phyloP scores from a whole-genome alignment of 202 grass and related monocot genomes.

The Saccharum hybrid region DNA sequence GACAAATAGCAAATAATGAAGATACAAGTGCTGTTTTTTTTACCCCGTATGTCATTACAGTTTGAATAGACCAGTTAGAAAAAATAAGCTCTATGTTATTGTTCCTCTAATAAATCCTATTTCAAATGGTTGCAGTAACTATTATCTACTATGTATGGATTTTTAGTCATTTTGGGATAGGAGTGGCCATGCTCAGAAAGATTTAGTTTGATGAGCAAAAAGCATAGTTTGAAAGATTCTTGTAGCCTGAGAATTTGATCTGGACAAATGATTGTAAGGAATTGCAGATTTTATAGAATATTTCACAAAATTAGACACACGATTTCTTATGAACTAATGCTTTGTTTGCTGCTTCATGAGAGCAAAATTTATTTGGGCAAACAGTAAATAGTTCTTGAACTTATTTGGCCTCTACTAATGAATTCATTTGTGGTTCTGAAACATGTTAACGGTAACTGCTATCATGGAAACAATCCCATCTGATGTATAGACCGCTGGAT shows the following conservation, averaged over 20 bases:
- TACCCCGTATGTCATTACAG: not conserved
- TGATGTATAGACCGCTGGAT: not conserved
- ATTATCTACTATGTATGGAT: not conserved
- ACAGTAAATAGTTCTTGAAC: not conserved
- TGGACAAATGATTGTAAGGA: not conserved
- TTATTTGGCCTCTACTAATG: not conserved
- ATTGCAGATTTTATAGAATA: not conserved
- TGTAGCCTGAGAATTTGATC: not conserved
- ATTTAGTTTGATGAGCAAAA: constrained; percentile 1
- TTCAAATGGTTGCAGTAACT: not conserved
- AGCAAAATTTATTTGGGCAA: not conserved
- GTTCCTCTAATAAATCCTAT: not conserved
- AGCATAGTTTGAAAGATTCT: not conserved
- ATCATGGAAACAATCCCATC: not conserved
- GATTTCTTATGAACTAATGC: not conserved
- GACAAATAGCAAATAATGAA: too few species aligned
- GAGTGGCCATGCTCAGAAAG: not conserved
- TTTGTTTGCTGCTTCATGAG: not conserved
- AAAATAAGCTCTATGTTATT: not conserved
- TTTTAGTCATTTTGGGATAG: not conserved
- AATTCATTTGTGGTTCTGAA: not conserved
- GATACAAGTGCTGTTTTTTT: too few species aligned
- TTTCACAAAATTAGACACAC: not conserved
- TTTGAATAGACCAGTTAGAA: not conserved
- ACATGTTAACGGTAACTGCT: not conserved